Evolutionary conservation across 495 filamentous ascomycete genomes (phyloP), one percentile per base, ranked within the genome.

Genomic region (Tuber microsphaerosporum): DNA sequence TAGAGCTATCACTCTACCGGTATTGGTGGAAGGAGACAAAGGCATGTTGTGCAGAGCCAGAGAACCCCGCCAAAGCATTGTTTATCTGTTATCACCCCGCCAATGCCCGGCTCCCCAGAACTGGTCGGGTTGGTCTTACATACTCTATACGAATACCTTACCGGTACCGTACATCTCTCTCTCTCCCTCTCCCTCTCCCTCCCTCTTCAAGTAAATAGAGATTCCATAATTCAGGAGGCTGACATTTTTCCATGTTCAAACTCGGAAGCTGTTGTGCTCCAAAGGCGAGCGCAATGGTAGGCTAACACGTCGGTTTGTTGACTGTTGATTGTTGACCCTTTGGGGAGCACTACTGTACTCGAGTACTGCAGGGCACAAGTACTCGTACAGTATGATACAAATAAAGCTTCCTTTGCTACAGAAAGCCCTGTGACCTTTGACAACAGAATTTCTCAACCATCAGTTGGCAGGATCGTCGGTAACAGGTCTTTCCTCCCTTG

Each of bases 41-140:
- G 56, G 26, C 31, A n/a, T 56, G 48, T 12, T 56, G n/a, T n/a
- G 22, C 20, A 56, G 48, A 12, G 20, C 0, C 20, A n/a, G 48
- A 56, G 48, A n/a, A 17, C 56, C 26, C 56, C 56, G 10, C 56
- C 31, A 65, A 34, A n/a, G 12, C 31, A 31, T 31, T 65, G 56
- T 65, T 34, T 65, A 34, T 61, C 51, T 61, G 22, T 61, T 61
- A 61, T 61, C 51, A 26, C 51, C 51, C 51, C 51, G n/a, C 51
- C 51, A 61, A n/a, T 65, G 48, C 48, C 48, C 48, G 56, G 12
- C 56, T 31, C n/a, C 3, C 12, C 14, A 17, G 26, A 17, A 19
- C 12, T 7, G 56, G n/a, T 26, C 12, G 1, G 51, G 16, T 31
- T 6, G n/a, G 51, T 31, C n/a, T 61, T 61, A 31, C n/a, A n/a